Base-by-base conservation (phyloP, 2,329 filamentous ascomycete species). In the Fusarium duplospermum region DNA sequence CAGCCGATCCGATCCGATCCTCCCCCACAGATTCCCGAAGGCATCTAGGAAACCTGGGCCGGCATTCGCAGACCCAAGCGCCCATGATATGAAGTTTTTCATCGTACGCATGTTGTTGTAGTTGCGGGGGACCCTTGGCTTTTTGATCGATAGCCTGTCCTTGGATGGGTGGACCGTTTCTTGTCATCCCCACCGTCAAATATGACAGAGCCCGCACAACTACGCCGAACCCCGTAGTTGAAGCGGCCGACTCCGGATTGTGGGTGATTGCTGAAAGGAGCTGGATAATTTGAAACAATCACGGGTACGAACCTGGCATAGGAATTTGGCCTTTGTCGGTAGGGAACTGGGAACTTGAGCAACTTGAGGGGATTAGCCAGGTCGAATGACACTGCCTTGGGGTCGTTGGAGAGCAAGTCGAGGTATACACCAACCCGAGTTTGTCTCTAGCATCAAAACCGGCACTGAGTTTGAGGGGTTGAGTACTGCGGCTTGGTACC, bases 1-100 rank as follows among this genome's bases (percentile, higher is more conserved):
- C 18, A 70, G 40, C 13, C 70, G 42, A 47, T 47, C 42, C 22
- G 56, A 5, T 70, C 27, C 11, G 69, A 66, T 45, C 69, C 45
- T 27, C 16, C 24, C 27, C 70, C n/a, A 70, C 42, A 4, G 57
- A 52, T 8, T 72, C 69, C 13, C 54, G 27, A 35, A 13, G 56
- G 70, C 2, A 42, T 18, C 47, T 52, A 29, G 38, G 4, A 72
- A 47, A 6, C 62, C 9, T 10, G 70, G 70, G 3, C 70, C 69
- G 33, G 58, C 69, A 72, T 62, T 10, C 8, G 36, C 59, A 18
- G 69, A 59, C 4, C 60, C 47, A 24, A 61, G 69, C 13, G 50
- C 36, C 70, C 65, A 72, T 7, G 60, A 35, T 27, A 6, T 61
- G 61, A 24, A 6, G 36, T 5, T 29, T 38, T 11, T 36, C 16